Percentiles rank a stretch among this genome's conserved stretches.
These are phyloP conservation scores for Lactuca sativa DNA, from an alignment of 129 eudicot species.

Conservation along the genomic window DNA sequence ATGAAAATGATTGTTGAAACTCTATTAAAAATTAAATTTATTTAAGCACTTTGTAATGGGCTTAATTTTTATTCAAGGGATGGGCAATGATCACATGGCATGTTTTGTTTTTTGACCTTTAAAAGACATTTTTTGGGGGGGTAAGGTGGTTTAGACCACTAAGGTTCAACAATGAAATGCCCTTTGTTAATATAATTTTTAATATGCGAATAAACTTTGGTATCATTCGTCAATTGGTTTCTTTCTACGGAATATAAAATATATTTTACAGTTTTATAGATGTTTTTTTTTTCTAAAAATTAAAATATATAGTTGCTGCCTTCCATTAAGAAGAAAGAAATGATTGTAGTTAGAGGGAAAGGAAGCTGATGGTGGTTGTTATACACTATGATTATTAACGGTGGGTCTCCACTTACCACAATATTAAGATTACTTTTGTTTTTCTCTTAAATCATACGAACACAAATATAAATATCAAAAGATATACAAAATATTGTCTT, in stretches of 20 bases:
- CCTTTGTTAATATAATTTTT: constrained; percentile 5
- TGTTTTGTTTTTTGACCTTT: constrained; percentile 37
- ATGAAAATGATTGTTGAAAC: constrained; percentile 17
- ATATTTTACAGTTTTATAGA: background rate
- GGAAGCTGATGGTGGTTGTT: constrained; percentile 28
- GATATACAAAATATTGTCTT: background rate
- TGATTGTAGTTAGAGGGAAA: constrained; percentile 19
- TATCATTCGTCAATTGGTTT: constrained; percentile 1
- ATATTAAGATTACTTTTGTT: constrained; percentile 19
- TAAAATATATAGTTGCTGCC: constrained; percentile 13
- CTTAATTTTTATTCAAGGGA: constrained; percentile 29
- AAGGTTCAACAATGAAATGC: constrained; percentile 26
- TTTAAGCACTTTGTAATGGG: constrained; percentile 26
- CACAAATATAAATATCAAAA: background rate
- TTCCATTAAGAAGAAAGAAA: constrained; percentile 17
- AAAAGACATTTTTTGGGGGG: constrained; percentile 15
- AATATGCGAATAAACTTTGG: constrained; percentile 3
- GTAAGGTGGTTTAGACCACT: constrained; percentile 27
- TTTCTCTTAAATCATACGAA: background rate
- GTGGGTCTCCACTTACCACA: constrained; percentile 41
- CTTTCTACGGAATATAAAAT: background rate
- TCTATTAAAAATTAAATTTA: constrained; percentile 15
- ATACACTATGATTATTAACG: constrained; percentile 24
- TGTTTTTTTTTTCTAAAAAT: background rate
- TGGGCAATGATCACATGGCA: constrained; percentile 42